phyloP scores from a whole-genome alignment of 2,329 filamentous ascomycete genomes.

The Sarocladium strictum region DNA sequence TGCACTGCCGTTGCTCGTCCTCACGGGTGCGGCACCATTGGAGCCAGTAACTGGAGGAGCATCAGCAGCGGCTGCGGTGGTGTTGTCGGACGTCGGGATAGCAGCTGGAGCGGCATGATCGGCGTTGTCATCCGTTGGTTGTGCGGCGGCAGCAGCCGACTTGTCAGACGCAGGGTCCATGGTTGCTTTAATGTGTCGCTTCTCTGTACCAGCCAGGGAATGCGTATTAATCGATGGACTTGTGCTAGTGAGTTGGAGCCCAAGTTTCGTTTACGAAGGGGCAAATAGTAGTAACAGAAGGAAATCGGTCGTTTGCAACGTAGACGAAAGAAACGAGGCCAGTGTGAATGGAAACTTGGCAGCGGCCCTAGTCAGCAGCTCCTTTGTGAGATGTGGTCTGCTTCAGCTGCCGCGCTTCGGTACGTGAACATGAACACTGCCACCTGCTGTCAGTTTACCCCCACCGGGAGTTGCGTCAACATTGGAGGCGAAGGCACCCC shows the following conservation, averaged over 20 bases:
- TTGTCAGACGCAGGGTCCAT: constrained; percentile 8
- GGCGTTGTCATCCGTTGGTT: neutral
- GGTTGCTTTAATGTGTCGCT: neutral
- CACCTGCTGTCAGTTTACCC: neutral
- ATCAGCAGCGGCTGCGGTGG: neutral
- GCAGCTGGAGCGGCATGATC: neutral
- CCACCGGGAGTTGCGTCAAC: constrained; percentile 1
- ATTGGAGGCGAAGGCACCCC: neutral
- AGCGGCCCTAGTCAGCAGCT: neutral
- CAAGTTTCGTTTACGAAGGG: neutral
- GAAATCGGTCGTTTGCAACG: neutral
- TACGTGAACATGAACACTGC: neutral
- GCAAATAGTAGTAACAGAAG: neutral
- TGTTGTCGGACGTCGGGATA: neutral
- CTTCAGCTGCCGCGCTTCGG: no score
- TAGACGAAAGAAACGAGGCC: neutral
- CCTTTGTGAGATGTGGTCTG: constrained; percentile 2
- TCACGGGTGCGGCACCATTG: neutral
- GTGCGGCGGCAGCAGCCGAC: neutral
- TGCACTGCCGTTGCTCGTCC: constrained; percentile 5
- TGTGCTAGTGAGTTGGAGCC: no score
- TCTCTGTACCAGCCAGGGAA: neutral
- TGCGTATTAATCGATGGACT: no score
- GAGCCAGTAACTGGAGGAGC: neutral
- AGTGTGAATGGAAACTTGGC: constrained; percentile 3